Evolutionary conservation across 1,284 basidiomycete genomes (phyloP).

Genomic region (Exobasidium cylindrosporum): DNA sequence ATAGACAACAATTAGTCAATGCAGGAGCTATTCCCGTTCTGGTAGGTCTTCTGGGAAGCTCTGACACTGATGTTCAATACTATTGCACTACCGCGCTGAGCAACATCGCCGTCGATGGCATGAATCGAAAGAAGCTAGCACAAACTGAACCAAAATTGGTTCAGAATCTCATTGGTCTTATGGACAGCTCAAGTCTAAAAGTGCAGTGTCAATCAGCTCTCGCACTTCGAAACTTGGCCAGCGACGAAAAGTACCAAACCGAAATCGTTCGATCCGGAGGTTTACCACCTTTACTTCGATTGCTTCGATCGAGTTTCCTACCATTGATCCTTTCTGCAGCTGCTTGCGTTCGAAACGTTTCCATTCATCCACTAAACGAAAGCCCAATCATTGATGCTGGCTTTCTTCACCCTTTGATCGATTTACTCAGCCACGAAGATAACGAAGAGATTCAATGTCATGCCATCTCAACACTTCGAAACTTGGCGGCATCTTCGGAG

Average conservation of each 20-base stretch:
- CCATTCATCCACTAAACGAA: conserved; percentile 97
- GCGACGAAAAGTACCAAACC: conserved; percentile 98
- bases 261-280: conserved; percentile 98
- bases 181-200: conserved; percentile 96
- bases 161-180: conserved; percentile 85
- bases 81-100: conserved; percentile 98
- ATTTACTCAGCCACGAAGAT: conserved; percentile 91
- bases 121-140: conserved; percentile 91
- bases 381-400: conserved; percentile 98
- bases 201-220: conserved; percentile 98
- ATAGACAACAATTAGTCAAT: conserved; percentile 95
- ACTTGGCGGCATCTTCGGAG: conserved; percentile 93
- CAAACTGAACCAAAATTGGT: conserved; percentile 93
- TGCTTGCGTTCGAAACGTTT: conserved; percentile 97
- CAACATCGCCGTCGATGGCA: conserved; percentile 73
- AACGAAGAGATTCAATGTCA: conserved; percentile 99
- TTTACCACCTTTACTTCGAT: conserved; percentile 83
- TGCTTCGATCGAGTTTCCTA: conserved; percentile 93
- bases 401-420: conserved; percentile 93
- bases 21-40: conserved; percentile 98
- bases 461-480: conserved; percentile 96
- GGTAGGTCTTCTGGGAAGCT: conserved; percentile 89
- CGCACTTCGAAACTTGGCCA: conserved; percentile 91
- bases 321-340: conserved; percentile 98
- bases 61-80: conserved; percentile 98